Conservation (phyloP, 352 stramenopile genomes). For the Phytopythium montanum region DNA sequence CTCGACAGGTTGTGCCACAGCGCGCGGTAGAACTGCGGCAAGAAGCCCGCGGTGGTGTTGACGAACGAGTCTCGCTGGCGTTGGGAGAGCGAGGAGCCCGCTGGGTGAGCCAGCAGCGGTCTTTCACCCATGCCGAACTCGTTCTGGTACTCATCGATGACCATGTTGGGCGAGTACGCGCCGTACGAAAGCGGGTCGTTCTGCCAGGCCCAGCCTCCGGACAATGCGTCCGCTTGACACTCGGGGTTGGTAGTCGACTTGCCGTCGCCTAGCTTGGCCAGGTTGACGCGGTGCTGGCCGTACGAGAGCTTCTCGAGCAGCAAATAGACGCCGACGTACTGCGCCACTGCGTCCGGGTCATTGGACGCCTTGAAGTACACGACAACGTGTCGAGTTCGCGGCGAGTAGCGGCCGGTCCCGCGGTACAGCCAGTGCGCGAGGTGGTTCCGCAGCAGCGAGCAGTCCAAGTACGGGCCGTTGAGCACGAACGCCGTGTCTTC, state of each 20-base stretch:
- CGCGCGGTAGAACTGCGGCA: conserved; percentile 60
- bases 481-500: conserved; percentile 68
- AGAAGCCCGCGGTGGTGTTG: conserved; percentile 44
- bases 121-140: conserved; percentile 77
- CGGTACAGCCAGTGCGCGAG: conserved; percentile 77
- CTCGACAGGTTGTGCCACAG: conserved; percentile 81
- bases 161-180: conserved; percentile 70
- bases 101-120: conserved; percentile 51
- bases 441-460: conserved; percentile 71
- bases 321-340: conserved; percentile 74
- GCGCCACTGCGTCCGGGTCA: conserved; percentile 9
- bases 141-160: conserved; percentile 77
- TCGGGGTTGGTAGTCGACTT: conserved; percentile 8
- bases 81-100: conserved; percentile 51
- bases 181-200: conserved; percentile 68
- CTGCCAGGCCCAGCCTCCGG: conserved; percentile 75
- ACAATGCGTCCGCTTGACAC: conserved; percentile 44
- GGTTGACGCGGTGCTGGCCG: conserved; percentile 57
- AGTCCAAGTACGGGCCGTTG: conserved; percentile 74
- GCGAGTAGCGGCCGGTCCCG: conserved; percentile 60
- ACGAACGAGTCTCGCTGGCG: conserved; percentile 77
- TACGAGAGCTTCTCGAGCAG: conserved; percentile 74
- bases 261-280: conserved; percentile 33
- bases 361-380: conserved; percentile 56
- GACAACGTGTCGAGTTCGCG: conserved; percentile 55